Conservation (phyloP, 306 rosid genomes). For the Malus orientalis region DNA sequence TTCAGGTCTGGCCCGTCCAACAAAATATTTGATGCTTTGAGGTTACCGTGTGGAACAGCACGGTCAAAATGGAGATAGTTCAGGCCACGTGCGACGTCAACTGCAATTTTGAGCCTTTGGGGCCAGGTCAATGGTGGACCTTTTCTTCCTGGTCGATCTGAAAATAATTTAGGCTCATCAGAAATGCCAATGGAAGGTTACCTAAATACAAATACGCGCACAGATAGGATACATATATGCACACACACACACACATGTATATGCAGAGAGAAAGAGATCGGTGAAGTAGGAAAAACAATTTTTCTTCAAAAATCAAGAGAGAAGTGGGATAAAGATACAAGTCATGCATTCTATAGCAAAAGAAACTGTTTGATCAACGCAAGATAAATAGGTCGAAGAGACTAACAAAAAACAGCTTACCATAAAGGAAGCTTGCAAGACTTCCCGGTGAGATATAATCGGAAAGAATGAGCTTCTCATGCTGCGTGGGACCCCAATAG, state of each 20-base stretch:
- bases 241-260: background rate
- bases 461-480: slow-evolving; percentile 95
- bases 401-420: slow-evolving; percentile 37
- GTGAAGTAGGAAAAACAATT: background rate
- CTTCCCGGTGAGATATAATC: slow-evolving; percentile 91
- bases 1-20: slow-evolving; percentile 83
- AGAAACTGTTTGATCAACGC: background rate
- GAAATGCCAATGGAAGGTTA: slow-evolving; percentile 16
- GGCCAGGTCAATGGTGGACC: slow-evolving; percentile 79
- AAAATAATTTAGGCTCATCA: background rate
- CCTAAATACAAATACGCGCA: background rate
- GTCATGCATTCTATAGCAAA: background rate
- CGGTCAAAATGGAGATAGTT: slow-evolving; percentile 99
- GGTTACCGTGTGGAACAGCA: slow-evolving; percentile 96
- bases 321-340: background rate
- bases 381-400: background rate
- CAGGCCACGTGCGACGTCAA: slow-evolving; percentile 96
- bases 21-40: slow-evolving; percentile 82
- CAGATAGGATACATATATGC: background rate
- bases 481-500: slow-evolving; percentile 99
- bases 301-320: background rate
- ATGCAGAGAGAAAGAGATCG: background rate
- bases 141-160: slow-evolving; percentile 95
- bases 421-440: slow-evolving; percentile 85
- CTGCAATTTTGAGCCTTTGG: slow-evolving; percentile 92